Evolutionary conservation across 768 basidiomycete species (phyloP), one percentile per base, ranked within the genome.

Genomic region (Calvatia gigantea): DNA sequence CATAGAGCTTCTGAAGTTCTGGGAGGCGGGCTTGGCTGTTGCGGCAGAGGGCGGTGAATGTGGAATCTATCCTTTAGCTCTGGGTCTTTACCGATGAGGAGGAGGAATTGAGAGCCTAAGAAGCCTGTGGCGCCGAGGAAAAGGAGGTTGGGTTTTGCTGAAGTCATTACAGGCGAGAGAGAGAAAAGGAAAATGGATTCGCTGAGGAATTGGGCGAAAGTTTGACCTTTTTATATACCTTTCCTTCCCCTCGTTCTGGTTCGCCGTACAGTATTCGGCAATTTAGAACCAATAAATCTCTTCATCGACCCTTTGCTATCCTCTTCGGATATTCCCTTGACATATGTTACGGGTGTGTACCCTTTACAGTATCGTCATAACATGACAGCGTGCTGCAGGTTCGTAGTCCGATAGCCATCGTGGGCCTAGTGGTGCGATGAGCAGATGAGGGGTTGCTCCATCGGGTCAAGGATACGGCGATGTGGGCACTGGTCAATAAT

Each of bases 41-140:
- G 19, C 51, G 43, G 7, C 43, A 46, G 17, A 54, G 44, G 19
- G 43, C 53, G 14, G 35, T 46, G 25, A n/a, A 54, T 54, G 14
- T 37, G 32, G 14, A 54, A 19, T 19, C 9, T 33, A 15, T 54
- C 32, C 32, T 45, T 54, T 2, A 54, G 43, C 7, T 54, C 52
- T 21, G 52, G 41, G 33, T 54, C 53, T 33, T 37, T 43, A 23
- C 45, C 25, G 23, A 54, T 46, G 6, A 46, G 53, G 17, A 37
- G 11, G 44, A 54, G 53, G n/a, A 54, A 46, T 19, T 47, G 44
- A n/a, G 45, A 47, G 45, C 28, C 45, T 8, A 47, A 29, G 45
- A 17, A 47, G n/a, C 27, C 45, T 47, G 43, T 37, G 23, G 44
- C 43, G 11, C 53, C 43, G 25, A 54, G 23, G 45, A 54, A 46